Conservation (phyloP, 2,329 filamentous ascomycete species). For the Chrysoporthe cubensis region DNA sequence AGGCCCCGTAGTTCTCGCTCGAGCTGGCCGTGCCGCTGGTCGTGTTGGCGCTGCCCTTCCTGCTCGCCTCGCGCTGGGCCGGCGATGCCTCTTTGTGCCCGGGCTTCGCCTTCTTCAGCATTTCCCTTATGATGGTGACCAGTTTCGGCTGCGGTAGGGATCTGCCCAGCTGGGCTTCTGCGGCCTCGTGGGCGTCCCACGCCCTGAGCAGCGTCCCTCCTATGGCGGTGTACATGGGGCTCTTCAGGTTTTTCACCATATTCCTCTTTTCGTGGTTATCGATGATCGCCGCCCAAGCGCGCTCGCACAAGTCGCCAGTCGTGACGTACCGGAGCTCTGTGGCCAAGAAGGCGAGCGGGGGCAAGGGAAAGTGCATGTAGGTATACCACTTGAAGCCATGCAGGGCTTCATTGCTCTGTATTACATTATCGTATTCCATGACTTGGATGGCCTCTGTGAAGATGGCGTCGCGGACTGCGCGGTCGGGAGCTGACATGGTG, state of each 20-base stretch:
- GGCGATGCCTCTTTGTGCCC: constrained; percentile 17
- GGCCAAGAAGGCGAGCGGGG: constrained; percentile 64
- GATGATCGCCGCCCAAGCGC: constrained; percentile 61
- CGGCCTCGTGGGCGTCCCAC: constrained; percentile 61
- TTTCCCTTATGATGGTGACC: constrained; percentile 52
- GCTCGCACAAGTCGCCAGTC: constrained; percentile 59
- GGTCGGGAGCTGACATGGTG: constrained; percentile 40
- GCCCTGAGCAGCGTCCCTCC: constrained; percentile 63
- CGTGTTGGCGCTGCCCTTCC: constrained; percentile 22
- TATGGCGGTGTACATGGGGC: constrained; percentile 62
- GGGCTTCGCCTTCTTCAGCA: constrained; percentile 36
- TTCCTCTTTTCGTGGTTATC: constrained; percentile 58
- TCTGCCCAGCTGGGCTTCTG: constrained; percentile 49
- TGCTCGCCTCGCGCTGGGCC: constrained; percentile 29
- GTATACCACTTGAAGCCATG: constrained; percentile 63
- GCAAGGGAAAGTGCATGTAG: constrained; percentile 62
- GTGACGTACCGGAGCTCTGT: constrained; percentile 58
- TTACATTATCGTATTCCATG: constrained; percentile 62
- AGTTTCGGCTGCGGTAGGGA: constrained; percentile 49
- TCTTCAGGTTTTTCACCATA: constrained; percentile 53
- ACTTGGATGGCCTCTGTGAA: constrained; percentile 60
- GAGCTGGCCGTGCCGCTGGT: constrained; percentile 1
- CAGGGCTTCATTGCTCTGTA: constrained; percentile 55
- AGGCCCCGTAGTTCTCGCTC: constrained; percentile 11
- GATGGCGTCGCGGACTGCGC: constrained; percentile 53